Base-by-base conservation (phyloP, 2,329 filamentous ascomycete genomes). In the Chaetomiaceae sp. region DNA sequence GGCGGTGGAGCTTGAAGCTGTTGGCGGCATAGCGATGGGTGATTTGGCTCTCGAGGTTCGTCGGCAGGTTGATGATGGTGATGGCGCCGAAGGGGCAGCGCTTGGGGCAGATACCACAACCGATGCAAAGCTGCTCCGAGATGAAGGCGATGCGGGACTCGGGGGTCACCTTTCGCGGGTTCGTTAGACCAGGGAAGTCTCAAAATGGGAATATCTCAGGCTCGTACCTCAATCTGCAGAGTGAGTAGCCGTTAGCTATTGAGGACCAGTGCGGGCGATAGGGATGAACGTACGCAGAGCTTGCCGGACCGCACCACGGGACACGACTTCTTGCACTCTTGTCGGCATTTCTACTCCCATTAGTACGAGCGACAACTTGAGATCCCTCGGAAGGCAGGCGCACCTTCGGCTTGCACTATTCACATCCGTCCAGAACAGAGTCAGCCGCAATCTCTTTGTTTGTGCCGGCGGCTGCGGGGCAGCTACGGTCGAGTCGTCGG, bases 21-120 rank as follows among this genome's bases (percentile, higher is more conserved):
- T 98, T 98, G 67, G 93, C 91, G 45, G 91, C 95, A 76, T 98
- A 98, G 65, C 93, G 86, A 69, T 98, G 94, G 58, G 93, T 97
- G 63, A 98, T 89, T 68, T 97, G 87, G 57, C 86, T 94, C 70
- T 98, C 93, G 69, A 98, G 85, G 72, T 98, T 98, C 67, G 93
- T 98, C 59, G 94, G 93, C 76, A 98, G 75, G 75, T 98, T 98
- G 88, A 98, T 98, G 69, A 98, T 98, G 68, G 91, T 94, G 72
- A 98, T 98, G 61, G 93, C 93, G 64, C 90, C 86, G 70, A 98
- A 98, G 14, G 93, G 93, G 69, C 93, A 98, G 70, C 97, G 97
- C 76, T 98, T 98, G 36, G 91, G 89, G 70, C 94, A 98, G 73
- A 98, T 98, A 83, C 93, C 94, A 65, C 94, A 98, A 69, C 93